Percentiles rank a stretch among this genome's conserved stretches.
Conservation (phyloP, 345 rosid species). For the Mangifera indica region DNA sequence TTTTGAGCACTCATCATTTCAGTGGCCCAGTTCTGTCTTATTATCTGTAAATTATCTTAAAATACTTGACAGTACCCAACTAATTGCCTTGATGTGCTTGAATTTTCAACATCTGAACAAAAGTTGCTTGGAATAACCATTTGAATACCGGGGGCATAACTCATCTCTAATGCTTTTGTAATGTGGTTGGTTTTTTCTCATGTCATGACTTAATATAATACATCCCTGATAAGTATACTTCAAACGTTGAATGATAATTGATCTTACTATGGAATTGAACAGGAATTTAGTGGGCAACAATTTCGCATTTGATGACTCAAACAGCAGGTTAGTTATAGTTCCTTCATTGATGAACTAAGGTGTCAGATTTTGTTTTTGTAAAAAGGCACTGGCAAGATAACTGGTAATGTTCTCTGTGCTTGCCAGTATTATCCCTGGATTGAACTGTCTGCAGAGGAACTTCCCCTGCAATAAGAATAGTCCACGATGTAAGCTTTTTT, state of each 20-base stretch:
- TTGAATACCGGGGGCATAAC: too few relatives aligned
- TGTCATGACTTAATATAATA: too few relatives aligned
- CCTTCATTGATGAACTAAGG: not conserved
- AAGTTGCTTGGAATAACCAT: too few relatives aligned
- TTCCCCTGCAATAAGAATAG: slow-evolving; percentile 31
- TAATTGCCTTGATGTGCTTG: too few relatives aligned
- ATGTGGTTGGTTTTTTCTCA: too few relatives aligned
- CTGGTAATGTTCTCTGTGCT: not conserved
- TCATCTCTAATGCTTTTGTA: too few relatives aligned
- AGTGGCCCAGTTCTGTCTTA: too few relatives aligned
- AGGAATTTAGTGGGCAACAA: slow-evolving; percentile 40
- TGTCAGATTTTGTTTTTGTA: not conserved
- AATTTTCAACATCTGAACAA: too few relatives aligned
- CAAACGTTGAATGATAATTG: not conserved
- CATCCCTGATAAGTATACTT: not conserved
- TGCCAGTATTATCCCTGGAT: slow-evolving; percentile 35
- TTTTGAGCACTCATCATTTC: too few relatives aligned
- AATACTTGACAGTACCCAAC: too few relatives aligned
- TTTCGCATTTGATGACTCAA: slow-evolving; percentile 31
- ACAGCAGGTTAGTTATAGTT: slow-evolving; percentile 22
- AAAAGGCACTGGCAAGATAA: not conserved
- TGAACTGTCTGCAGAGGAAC: slow-evolving; percentile 39
- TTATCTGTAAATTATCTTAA: too few relatives aligned
- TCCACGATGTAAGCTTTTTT: slow-evolving; percentile 30
- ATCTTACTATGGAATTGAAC: slow-evolving; percentile 7